These are phyloP conservation scores for Dispira parvispora DNA, from an alignment of 192 early-diverging fungal genomes.

Conservation along the genomic window DNA sequence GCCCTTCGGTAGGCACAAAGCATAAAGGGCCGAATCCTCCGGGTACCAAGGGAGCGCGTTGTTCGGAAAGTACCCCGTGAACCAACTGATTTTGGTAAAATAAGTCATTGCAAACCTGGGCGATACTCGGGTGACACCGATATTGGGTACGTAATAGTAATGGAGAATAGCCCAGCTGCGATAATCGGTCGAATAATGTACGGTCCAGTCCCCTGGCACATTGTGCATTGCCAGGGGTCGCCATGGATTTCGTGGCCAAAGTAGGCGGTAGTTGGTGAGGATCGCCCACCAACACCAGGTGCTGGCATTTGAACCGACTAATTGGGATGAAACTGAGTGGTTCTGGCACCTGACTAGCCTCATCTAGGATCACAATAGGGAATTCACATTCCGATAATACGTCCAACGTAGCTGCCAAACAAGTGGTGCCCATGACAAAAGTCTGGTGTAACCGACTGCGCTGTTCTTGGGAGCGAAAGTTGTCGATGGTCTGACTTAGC, in stretches of 20 bases:
- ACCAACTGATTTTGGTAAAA: slow-evolving; percentile 23
- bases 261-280: slow-evolving; percentile 80
- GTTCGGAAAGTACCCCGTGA: slow-evolving; percentile 17
- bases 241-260: slow-evolving; percentile 26
- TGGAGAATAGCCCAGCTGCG: slow-evolving; percentile 25
- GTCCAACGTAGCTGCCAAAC: slow-evolving; percentile 61
- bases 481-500: slow-evolving; percentile 17
- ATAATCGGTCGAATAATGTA: slow-evolving; percentile 66
- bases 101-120: slow-evolving; percentile 22
- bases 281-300: slow-evolving; percentile 72
- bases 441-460: slow-evolving; percentile 19
- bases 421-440: slow-evolving; percentile 58
- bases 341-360: slow-evolving; percentile 75
- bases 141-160: slow-evolving; percentile 28
- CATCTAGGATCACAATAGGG: slow-evolving; percentile 70
- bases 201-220: slow-evolving; percentile 41
- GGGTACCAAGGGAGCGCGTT: slow-evolving; percentile 18
- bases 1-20: slow-evolving; percentile 23
- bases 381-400: slow-evolving; percentile 34
- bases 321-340: slow-evolving; percentile 76
- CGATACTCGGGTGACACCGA: slow-evolving; percentile 32
- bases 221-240: slow-evolving; percentile 21
- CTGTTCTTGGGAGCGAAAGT: slow-evolving; percentile 26
- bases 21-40: slow-evolving; percentile 19
- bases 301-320: slow-evolving; percentile 32